phyloP scores from a whole-genome alignment of 75 land plant genomes.

The Pinus taeda region DNA sequence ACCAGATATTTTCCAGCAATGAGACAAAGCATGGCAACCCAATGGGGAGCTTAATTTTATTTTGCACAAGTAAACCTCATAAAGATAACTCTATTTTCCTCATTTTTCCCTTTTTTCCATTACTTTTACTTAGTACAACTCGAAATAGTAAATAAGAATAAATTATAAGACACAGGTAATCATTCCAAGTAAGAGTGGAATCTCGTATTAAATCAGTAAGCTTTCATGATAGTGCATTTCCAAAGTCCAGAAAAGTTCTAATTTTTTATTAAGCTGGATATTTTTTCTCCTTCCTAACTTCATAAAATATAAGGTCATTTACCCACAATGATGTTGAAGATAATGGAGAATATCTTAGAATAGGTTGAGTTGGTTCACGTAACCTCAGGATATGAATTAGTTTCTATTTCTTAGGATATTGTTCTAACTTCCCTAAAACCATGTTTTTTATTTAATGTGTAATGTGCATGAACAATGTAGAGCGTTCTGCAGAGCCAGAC shows the following conservation, averaged over 20 bases:
- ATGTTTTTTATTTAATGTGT: too few species aligned
- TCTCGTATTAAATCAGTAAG: neutral
- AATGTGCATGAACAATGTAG: too few species aligned
- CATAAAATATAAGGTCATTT: too few species aligned
- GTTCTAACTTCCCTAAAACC: too few species aligned
- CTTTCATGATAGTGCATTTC: neutral
- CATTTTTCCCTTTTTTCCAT: neutral
- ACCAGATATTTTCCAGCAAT: neutral
- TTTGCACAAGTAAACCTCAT: neutral
- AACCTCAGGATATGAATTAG: too few species aligned
- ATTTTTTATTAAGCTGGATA: too few species aligned
- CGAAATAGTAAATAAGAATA: neutral
- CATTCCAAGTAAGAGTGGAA: neutral
- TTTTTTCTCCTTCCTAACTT: too few species aligned
- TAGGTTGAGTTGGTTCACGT: too few species aligned
- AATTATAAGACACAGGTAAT: neutral
- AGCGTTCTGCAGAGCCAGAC: too few species aligned
- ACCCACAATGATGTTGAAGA: too few species aligned
- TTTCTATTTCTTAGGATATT: too few species aligned
- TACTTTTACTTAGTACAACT: neutral
- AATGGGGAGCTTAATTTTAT: neutral
- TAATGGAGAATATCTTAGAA: too few species aligned
- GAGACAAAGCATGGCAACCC: neutral
- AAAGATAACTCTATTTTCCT: neutral
- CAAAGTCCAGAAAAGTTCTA: conserved; percentile 7